Percentiles rank a stretch among this genome's conserved stretches.
These are phyloP conservation scores for Serendipita sp. DNA, from an alignment of 1,284 basidiomycete genomes.

Conservation along the genomic window DNA sequence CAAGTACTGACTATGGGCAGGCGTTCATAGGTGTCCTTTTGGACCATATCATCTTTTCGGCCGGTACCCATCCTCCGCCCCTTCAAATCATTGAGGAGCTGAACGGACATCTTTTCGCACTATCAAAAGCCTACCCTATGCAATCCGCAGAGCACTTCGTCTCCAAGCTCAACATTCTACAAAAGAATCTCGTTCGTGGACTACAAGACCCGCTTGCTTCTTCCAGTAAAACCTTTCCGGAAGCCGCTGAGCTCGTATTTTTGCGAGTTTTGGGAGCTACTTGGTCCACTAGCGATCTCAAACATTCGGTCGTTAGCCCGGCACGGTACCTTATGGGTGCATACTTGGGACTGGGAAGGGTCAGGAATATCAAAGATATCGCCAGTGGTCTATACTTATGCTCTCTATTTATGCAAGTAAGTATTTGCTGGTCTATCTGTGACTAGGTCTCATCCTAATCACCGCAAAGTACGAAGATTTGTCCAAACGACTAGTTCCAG, in stretches of 20 bases:
- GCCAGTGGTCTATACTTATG: constrained; percentile 81
- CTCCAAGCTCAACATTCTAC: constrained; percentile 77
- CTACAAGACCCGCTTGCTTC: constrained; percentile 55
- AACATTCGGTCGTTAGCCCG: constrained; percentile 79
- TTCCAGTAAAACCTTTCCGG: constrained; percentile 78
- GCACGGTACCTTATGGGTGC: constrained; percentile 80
- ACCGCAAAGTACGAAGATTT: constrained; percentile 61
- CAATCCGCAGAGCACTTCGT: constrained; percentile 70
- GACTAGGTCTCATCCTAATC: background rate
- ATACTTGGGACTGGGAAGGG: constrained; percentile 75
- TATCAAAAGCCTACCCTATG: constrained; percentile 72
- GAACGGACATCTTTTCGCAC: constrained; percentile 68
- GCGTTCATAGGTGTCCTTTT: constrained; percentile 70
- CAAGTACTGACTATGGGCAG: constrained; percentile 25
- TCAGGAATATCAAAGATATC: constrained; percentile 63
- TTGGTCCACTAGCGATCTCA: constrained; percentile 93
- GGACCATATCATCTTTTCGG: constrained; percentile 76
- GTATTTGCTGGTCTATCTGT: constrained; percentile 10
- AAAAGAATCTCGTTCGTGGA: constrained; percentile 84
- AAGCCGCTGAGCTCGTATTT: constrained; percentile 67
- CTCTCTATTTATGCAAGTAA: constrained; percentile 49
- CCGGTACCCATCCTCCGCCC: constrained; percentile 46
- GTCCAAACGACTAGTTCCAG: constrained; percentile 82
- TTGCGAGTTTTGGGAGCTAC: constrained; percentile 67
- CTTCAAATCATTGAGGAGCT: constrained; percentile 53